Percentiles rank a stretch among this genome's conserved stretches.
These are phyloP conservation scores for Phanerodontia chrysosporium DNA, from an alignment of 768 basidiomycete genomes.

Conservation along the genomic window DNA sequence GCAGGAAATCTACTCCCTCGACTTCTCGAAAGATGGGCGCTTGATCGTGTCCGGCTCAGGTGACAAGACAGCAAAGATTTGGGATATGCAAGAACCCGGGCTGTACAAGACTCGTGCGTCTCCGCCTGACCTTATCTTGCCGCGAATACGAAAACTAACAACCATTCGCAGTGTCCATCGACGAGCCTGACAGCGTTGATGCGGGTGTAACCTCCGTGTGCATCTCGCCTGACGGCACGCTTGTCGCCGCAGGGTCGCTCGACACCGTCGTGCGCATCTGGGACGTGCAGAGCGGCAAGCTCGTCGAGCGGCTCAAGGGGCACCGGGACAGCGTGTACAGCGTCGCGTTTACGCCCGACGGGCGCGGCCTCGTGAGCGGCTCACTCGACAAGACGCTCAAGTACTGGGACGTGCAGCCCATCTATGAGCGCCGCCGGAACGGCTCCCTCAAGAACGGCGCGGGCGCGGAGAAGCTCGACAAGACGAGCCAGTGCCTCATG, in stretches of 20 bases:
- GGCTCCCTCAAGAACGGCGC: conserved; percentile 14
- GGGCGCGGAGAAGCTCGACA: conserved; percentile 46
- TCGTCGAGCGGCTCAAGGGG: conserved; percentile 53
- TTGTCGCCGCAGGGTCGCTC: conserved; percentile 56
- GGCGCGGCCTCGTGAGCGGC: conserved; percentile 82
- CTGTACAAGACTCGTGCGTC: conserved; percentile 11
- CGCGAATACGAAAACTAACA: not conserved
- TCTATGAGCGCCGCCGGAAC: conserved; percentile 19
- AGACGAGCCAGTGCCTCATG: conserved; percentile 62
- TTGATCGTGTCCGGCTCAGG: conserved; percentile 89
- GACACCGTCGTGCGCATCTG: conserved; percentile 69
- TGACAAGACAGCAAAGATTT: conserved; percentile 59
- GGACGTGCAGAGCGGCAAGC: conserved; percentile 56
- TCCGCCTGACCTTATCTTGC: not conserved
- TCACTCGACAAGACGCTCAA: conserved; percentile 67
- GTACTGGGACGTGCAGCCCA: conserved; percentile 52
- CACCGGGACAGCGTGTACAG: conserved; percentile 63
- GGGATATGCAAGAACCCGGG: conserved; percentile 50
- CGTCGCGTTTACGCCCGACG: conserved; percentile 90
- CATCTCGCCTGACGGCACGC: conserved; percentile 54
- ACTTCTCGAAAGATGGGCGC: conserved; percentile 83
- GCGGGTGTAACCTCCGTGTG: conserved; percentile 60
- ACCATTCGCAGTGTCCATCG: conserved; percentile 33
- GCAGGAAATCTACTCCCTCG: conserved; percentile 92
- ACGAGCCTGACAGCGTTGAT: conserved; percentile 47